Percentiles rank a stretch among this genome's conserved stretches.
These are phyloP conservation scores for Camellia sinensis DNA, from an alignment of 148 eudicot genomes.

Conservation along the genomic window DNA sequence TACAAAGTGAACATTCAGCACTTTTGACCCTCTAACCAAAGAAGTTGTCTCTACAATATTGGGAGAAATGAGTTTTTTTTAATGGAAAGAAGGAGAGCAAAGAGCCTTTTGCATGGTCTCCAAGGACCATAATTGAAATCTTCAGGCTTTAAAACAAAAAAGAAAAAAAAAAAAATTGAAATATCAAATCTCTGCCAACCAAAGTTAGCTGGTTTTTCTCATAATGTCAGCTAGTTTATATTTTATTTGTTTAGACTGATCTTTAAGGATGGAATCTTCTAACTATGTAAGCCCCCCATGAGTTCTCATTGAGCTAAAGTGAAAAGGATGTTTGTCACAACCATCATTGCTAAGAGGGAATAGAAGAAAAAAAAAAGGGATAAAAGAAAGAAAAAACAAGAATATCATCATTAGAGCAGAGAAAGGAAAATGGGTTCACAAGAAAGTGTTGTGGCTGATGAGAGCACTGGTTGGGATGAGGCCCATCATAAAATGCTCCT, in stretches of 20 bases:
- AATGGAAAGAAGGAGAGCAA: conserved; percentile 19
- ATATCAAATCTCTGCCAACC: conserved; percentile 34
- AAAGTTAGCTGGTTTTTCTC: conserved; percentile 22
- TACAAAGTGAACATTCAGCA: conserved; percentile 6
- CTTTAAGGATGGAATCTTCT: conserved; percentile 46
- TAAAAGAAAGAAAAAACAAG: not conserved
- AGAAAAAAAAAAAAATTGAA: conserved; percentile 12
- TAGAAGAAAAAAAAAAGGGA: not conserved
- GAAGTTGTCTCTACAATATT: conserved; percentile 10
- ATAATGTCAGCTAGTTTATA: conserved; percentile 21
- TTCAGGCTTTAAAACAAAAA: conserved; percentile 35
- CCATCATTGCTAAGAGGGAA: conserved; percentile 9
- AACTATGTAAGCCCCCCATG: conserved; percentile 8
- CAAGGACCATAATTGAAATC: conserved; percentile 36
- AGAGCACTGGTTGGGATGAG: conserved; percentile 18
- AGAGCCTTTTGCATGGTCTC: conserved; percentile 43
- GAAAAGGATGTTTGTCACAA: conserved; percentile 13
- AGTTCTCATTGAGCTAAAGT: conserved; percentile 22
- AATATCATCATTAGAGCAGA: conserved; percentile 21
- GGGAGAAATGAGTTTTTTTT: conserved; percentile 25
- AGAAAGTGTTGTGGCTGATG: conserved; percentile 11
- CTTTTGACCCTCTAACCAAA: conserved; percentile 9
- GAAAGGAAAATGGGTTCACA: conserved; percentile 19
- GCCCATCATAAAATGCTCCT: not conserved
- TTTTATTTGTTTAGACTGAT: conserved; percentile 26